Evolutionary conservation across 2,329 filamentous ascomycete genomes (phyloP).

Genomic region (Cladophialophora immunda): DNA sequence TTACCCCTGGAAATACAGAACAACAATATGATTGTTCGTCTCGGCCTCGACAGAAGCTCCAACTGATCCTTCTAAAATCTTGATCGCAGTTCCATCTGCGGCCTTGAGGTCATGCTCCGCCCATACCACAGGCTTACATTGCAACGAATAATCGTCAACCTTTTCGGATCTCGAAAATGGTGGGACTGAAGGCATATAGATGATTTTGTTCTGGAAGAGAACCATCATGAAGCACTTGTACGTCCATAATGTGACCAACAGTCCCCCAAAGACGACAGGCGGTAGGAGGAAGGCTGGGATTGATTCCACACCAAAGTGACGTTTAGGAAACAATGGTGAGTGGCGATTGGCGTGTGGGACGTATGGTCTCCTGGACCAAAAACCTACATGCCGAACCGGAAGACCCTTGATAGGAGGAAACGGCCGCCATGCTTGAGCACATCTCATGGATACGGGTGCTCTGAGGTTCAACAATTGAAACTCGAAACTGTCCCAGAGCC

Average conservation of each 20-base stretch:
- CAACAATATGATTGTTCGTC: conserved; percentile 45
- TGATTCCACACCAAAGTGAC: conserved; percentile 36
- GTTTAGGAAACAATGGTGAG: conserved; percentile 7
- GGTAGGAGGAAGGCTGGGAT: conserved; percentile 65
- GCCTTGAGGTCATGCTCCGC: conserved; percentile 68
- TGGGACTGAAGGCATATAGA: conserved; percentile 80
- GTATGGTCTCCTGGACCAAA: conserved; percentile 1
- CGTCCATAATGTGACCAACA: conserved; percentile 70
- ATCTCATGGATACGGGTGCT: conserved; percentile 18
- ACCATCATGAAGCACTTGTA: conserved; percentile 77
- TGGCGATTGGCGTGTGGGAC: too few species aligned
- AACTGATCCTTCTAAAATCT: conserved; percentile 61
- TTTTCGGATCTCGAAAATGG: conserved; percentile 74
- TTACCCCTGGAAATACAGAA: conserved; percentile 61
- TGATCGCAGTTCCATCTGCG: conserved; percentile 71
- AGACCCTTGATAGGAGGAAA: neutral
- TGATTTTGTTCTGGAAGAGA: conserved; percentile 80
- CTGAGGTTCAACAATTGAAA: neutral
- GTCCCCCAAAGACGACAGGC: conserved; percentile 71
- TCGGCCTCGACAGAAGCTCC: neutral
- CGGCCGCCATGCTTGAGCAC: conserved; percentile 9
- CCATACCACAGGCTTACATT: conserved; percentile 72
- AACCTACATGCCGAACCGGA: neutral
- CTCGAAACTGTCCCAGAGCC: neutral
- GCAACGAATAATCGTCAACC: conserved; percentile 68